Evolutionary conservation across 768 basidiomycete species (phyloP).

Genomic region (Podaxis pistillaris): DNA sequence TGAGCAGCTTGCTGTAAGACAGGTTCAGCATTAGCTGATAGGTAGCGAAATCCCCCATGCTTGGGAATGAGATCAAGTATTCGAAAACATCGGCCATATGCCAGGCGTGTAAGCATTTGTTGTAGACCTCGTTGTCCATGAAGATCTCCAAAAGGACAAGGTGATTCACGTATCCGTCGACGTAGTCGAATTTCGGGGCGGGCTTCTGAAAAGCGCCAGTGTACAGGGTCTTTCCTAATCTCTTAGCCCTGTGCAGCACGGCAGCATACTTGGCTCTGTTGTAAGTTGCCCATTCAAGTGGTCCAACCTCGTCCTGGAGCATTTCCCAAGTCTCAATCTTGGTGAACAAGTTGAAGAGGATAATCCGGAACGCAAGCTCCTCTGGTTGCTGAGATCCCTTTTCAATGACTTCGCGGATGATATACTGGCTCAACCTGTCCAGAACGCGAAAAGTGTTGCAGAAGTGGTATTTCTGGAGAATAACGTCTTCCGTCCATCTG

Average conservation of each 20-base stretch:
- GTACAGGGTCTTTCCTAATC: constrained; percentile 49
- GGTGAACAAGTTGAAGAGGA: constrained; percentile 71
- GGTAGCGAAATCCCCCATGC: constrained; percentile 73
- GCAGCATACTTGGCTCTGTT: constrained; percentile 48
- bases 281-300: constrained; percentile 61
- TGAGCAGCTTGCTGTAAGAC: constrained; percentile 54
- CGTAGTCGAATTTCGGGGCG: constrained; percentile 51
- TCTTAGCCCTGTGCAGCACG: constrained; percentile 45
- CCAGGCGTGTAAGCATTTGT: constrained; percentile 44
- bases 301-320: constrained; percentile 49
- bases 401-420: constrained; percentile 67
- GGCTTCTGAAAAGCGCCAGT: constrained; percentile 73
- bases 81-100: constrained; percentile 66
- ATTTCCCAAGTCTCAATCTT: constrained; percentile 71
- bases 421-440: constrained; percentile 68
- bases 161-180: constrained; percentile 55
- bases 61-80: constrained; percentile 54
- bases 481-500: constrained; percentile 69
- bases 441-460: constrained; percentile 77
- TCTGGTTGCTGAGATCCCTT: constrained; percentile 57
- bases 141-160: constrained; percentile 56
- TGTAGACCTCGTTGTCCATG: constrained; percentile 56
- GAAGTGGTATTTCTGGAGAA: constrained; percentile 56
- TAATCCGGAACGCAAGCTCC: constrained; percentile 70
- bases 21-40: constrained; percentile 67